Evolutionary conservation across 148 eudicot species (phyloP).

Genomic region (Fagopyrum tataricum): DNA sequence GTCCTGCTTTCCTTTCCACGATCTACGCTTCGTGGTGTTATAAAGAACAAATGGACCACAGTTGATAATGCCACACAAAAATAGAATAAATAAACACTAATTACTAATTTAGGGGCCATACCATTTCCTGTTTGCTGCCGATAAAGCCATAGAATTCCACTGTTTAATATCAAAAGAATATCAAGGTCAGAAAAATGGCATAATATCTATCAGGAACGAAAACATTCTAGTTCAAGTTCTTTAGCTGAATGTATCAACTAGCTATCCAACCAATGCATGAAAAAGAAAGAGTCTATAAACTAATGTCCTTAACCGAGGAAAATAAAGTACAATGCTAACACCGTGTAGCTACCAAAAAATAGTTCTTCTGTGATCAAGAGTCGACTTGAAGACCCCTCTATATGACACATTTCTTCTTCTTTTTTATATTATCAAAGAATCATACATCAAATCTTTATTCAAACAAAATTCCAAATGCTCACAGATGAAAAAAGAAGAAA

Average conservation of each 20-base stretch:
- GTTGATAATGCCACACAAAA: neutral
- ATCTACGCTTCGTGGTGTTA: neutral
- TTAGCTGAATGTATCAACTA: neutral
- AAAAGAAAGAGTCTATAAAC: neutral
- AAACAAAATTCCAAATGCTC: neutral
- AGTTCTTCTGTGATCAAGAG: neutral
- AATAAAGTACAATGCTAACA: neutral
- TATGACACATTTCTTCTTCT: neutral
- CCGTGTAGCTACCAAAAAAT: neutral
- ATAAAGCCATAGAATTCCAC: constrained; percentile 75
- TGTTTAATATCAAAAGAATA: constrained; percentile 32
- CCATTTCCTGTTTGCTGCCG: constrained; percentile 80
- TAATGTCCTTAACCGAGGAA: neutral
- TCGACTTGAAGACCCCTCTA: neutral
- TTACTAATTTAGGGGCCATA: constrained; percentile 18
- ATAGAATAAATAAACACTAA: neutral
- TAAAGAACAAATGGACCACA: neutral
- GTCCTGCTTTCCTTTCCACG: neutral
- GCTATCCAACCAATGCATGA: neutral
- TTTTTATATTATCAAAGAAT: neutral
- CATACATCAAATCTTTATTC: neutral
- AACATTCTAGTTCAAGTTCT: constrained; percentile 5
- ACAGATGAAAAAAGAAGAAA: neutral
- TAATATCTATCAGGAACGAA: neutral
- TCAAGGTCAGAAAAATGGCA: neutral